Evolutionary conservation across 2,329 filamentous ascomycete genomes (phyloP), one percentile per base, ranked within the genome.

Genomic region (Alternaria brassicae): DNA sequence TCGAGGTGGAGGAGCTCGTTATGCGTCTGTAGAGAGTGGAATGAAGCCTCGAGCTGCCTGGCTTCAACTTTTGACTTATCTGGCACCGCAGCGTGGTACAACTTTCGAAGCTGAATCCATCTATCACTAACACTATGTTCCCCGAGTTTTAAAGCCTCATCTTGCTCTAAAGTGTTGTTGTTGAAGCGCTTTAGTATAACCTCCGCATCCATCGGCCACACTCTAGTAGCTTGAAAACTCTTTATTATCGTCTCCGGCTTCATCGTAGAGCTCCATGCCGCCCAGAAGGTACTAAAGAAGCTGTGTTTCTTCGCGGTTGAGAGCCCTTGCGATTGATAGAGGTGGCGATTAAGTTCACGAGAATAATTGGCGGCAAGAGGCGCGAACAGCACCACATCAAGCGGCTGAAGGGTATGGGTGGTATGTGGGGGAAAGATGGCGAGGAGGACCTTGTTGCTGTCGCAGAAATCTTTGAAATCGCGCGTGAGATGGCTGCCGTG

Each of bases 151-250:
- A 10, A 44, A 53, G 39, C 40, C 28, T 37, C n/a, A 45, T 25
- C 39, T 44, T 44, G 50, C 19, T 36, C 28, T 21, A 17, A 53
- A 37, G 17, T 53, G 17, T 8, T 2, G 39, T 23, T 36, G 4
- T 54, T 47, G 15, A 47, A 54, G 41, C 41, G 41, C 30, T 47
- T 45, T 21, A 54, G 51, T 47, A 54, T 9, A 54, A 15, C 40
- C 4, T 53, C n/a, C 17, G n/a, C 37, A 36, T 53, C 37, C 12
- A 53, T 53, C n/a, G 12, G 36, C 50, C 12, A 53, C 19, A 53
- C 51, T 17, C 39, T 28, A 37, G 28, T 53, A 53, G 51, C 51
- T 37, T 54, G 3, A 47, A 54, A 47, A 54, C 51, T 54, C 51
- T 47, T 54, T n/a, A 7, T 15, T 2, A 54, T 47, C 13, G 15